Evolutionary conservation across 129 eudicot genomes (phyloP).

Genomic region (Saposhnikovia divaricata): DNA sequence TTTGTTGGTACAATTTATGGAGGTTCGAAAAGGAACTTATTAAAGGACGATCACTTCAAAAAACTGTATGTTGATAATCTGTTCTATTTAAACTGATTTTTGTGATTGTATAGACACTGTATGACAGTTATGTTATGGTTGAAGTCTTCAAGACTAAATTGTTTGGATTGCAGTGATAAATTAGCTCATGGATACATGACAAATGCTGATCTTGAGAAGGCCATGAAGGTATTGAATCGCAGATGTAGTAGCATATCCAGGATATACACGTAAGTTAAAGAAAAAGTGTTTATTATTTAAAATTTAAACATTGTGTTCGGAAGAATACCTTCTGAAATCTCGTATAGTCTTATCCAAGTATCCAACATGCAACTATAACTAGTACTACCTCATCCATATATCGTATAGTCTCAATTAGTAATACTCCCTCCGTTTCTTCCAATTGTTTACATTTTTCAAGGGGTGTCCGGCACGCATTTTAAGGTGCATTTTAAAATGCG

Average conservation of each 20-base stretch:
- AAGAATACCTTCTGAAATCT: background rate
- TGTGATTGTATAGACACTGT: background rate
- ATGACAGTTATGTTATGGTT: background rate
- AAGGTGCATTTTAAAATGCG: too few relatives aligned
- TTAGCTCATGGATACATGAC: conserved; percentile 80
- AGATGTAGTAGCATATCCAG: conserved; percentile 77
- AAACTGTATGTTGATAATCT: conserved; percentile 41
- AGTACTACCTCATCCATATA: background rate
- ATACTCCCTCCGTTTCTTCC: too few relatives aligned
- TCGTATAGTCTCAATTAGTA: background rate
- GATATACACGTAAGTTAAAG: conserved; percentile 68
- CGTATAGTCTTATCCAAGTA: too few relatives aligned
- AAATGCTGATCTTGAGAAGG: conserved; percentile 82
- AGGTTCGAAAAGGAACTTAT: conserved; percentile 51
- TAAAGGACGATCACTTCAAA: conserved; percentile 35
- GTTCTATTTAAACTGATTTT: conserved; percentile 3
- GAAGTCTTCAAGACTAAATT: conserved; percentile 10
- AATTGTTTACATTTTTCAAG: too few relatives aligned
- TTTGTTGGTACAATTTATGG: conserved; percentile 24
- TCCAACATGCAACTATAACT: background rate
- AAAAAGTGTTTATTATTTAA: background rate
- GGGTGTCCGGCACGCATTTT: too few relatives aligned
- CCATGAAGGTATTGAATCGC: conserved; percentile 61
- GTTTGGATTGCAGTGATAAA: conserved; percentile 41
- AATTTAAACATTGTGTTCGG: too few relatives aligned